These are phyloP conservation scores for Globisporangium orthogonon DNA, from an alignment of 352 stramenopile species.

Conservation along the genomic window DNA sequence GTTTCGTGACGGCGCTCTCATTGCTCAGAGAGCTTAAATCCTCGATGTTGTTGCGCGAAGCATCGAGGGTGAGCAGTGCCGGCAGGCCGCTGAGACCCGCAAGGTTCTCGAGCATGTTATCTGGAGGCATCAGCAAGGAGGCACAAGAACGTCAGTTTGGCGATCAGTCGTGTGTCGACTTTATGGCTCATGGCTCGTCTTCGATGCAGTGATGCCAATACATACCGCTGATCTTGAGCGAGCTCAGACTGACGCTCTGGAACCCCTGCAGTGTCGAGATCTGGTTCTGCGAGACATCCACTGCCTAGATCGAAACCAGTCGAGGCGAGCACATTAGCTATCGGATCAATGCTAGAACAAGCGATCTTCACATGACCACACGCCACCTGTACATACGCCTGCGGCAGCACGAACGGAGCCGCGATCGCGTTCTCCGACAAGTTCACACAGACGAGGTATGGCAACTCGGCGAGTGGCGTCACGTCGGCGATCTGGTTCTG, in stretches of 20 bases:
- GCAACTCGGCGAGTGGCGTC: slow-evolving; percentile 37
- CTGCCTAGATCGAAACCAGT: slow-evolving; percentile 17
- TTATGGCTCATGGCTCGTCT: too few relatives aligned
- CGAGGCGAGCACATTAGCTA: not conserved
- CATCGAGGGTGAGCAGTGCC: slow-evolving; percentile 47
- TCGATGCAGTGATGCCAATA: not conserved
- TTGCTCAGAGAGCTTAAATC: slow-evolving; percentile 28
- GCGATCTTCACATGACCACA: not conserved
- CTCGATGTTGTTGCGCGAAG: slow-evolving; percentile 41
- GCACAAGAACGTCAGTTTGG: not conserved
- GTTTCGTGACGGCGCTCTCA: slow-evolving; percentile 27
- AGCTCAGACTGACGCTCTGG: slow-evolving; percentile 36
- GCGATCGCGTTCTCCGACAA: slow-evolving; percentile 50
- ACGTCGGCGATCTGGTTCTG: slow-evolving; percentile 62
- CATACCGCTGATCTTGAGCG: slow-evolving; percentile 55
- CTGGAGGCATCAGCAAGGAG: slow-evolving; percentile 14
- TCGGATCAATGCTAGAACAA: not conserved
- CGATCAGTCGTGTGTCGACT: not conserved
- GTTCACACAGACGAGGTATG: slow-evolving; percentile 52
- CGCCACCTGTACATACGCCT: slow-evolving; percentile 53
- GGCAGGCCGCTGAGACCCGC: slow-evolving; percentile 37
- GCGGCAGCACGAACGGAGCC: slow-evolving; percentile 26
- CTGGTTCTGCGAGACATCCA: slow-evolving; percentile 71
- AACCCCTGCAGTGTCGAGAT: slow-evolving; percentile 47
- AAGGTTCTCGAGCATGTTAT: slow-evolving; percentile 46